phyloP scores from a whole-genome alignment of 495 filamentous ascomycete species.

The Lepidopterella palustris region DNA sequence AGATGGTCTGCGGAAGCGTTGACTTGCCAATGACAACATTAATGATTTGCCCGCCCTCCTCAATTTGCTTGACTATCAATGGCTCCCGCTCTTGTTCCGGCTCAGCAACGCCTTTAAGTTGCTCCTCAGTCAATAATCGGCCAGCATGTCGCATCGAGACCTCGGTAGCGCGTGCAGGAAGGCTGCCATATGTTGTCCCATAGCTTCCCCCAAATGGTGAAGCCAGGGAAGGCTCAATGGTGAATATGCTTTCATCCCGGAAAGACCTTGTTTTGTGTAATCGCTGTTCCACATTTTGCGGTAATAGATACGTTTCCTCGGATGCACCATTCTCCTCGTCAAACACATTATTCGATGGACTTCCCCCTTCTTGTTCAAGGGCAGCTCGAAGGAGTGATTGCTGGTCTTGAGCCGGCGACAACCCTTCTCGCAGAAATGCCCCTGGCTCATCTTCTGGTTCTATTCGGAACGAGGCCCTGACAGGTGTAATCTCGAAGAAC shows the following conservation, averaged over 20 bases:
- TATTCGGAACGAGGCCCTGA: conserved; percentile 57
- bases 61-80: conserved; percentile 75
- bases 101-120: conserved; percentile 42
- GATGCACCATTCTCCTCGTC: conserved; percentile 23
- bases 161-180: conserved; percentile 61
- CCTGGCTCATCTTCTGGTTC: conserved; percentile 41
- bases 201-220: conserved; percentile 64
- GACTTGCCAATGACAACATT: conserved; percentile 82
- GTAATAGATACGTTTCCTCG: conserved; percentile 21
- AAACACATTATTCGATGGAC: conserved; percentile 19
- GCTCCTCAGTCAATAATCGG: conserved; percentile 65
- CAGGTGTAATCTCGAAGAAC: conserved; percentile 78
- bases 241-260: conserved; percentile 49
- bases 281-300: conserved; percentile 12
- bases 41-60: conserved; percentile 77
- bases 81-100: conserved; percentile 67
- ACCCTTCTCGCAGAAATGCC: conserved; percentile 23
- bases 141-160: conserved; percentile 65
- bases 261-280: conserved; percentile 5
- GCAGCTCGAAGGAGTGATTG: conserved; percentile 45
- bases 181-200: conserved; percentile 70
- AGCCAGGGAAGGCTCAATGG: conserved; percentile 54
- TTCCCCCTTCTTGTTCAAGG: conserved; percentile 34
- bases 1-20: conserved; percentile 89
- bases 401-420: conserved; percentile 32